A percentile compares a stretch with the other conserved stretches of the same genome.
Conservation (phyloP, 805 yeast species). For the Komagataella populi region DNA sequence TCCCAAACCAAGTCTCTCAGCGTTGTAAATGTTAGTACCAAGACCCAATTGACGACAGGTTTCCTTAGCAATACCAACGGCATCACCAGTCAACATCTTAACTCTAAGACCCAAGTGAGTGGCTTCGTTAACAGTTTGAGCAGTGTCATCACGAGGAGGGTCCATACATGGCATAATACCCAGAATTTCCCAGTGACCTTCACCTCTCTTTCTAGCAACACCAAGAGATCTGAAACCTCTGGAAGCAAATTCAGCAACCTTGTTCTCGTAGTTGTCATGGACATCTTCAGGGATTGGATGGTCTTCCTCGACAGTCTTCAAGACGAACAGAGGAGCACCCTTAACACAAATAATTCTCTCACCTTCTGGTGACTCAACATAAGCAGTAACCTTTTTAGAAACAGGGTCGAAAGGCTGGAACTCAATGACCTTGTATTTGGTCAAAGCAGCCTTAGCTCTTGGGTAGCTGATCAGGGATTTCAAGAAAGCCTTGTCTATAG, state of each 20-base stretch:
- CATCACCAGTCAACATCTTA: constrained; percentile 98
- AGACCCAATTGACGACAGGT: constrained; percentile 96
- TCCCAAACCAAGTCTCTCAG: constrained; percentile 92
- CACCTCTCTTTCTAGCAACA: constrained; percentile 98
- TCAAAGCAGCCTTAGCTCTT: constrained; percentile 82
- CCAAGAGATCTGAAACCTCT: constrained; percentile 98
- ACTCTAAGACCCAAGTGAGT: constrained; percentile 84
- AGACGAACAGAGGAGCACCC: constrained; percentile 96
- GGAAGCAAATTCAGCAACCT: constrained; percentile 94
- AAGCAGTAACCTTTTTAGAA: constrained; percentile 90
- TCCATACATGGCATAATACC: constrained; percentile 99
- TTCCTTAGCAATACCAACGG: constrained; percentile 97
- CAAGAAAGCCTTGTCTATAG: constrained; percentile 93
- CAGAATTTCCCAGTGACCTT: constrained; percentile 94
- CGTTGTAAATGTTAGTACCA: constrained; percentile 93
- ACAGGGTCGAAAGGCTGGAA: constrained; percentile 98
- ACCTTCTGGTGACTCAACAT: constrained; percentile 92
- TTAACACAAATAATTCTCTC: constrained; percentile 91
- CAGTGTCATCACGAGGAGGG: constrained; percentile 98
- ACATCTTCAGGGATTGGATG: constrained; percentile 92
- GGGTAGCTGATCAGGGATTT: constrained; percentile 82
- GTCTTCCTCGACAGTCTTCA: constrained; percentile 94
- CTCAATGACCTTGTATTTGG: constrained; percentile 88
- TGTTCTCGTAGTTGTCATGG: constrained; percentile 89
- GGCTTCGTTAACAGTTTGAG: constrained; percentile 87